Percentiles rank a stretch among this genome's conserved stretches.
phyloP scores from a whole-genome alignment of 169 alveolate genomes.

The Eimeria tenella region DNA sequence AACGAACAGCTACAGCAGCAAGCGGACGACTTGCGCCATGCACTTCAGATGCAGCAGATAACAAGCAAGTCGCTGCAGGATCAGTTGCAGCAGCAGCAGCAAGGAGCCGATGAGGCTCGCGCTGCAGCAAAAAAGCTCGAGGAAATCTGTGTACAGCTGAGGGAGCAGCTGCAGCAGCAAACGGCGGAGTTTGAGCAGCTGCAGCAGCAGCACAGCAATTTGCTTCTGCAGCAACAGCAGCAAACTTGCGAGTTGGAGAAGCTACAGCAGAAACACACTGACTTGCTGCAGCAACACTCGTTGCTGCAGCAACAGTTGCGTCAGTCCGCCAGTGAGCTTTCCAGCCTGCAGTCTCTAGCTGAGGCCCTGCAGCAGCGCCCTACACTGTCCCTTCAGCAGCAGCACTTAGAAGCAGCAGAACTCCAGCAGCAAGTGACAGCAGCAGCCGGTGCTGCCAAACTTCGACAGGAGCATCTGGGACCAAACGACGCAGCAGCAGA shows the following conservation, averaged over 20 bases:
- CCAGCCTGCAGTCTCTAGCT: slow-evolving; percentile 35
- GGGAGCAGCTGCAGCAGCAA: slow-evolving; percentile 64
- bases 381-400: slow-evolving; percentile 15
- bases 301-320: slow-evolving; percentile 53
- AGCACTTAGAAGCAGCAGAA: background rate
- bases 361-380: slow-evolving; percentile 33
- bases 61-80: slow-evolving; percentile 13
- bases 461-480: slow-evolving; percentile 33
- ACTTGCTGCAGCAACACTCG: slow-evolving; percentile 24
- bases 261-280: slow-evolving; percentile 15
- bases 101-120: slow-evolving; percentile 5
- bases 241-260: slow-evolving; percentile 16
- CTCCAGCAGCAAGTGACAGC: slow-evolving; percentile 30
- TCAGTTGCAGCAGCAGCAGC: slow-evolving; percentile 64
- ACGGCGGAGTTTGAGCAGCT: slow-evolving; percentile 19
- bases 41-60: slow-evolving; percentile 17
- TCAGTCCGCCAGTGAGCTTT: slow-evolving; percentile 14
- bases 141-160: slow-evolving; percentile 33
- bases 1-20: slow-evolving; percentile 45
- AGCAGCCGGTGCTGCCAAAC: background rate
- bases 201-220: slow-evolving; percentile 68
- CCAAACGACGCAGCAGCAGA: slow-evolving; percentile 9
- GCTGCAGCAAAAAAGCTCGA: slow-evolving; percentile 11
- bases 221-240: slow-evolving; percentile 41
- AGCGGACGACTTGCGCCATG: background rate